phyloP scores from a whole-genome alignment of 352 stramenopile species.

The Blastocystis sp. region DNA sequence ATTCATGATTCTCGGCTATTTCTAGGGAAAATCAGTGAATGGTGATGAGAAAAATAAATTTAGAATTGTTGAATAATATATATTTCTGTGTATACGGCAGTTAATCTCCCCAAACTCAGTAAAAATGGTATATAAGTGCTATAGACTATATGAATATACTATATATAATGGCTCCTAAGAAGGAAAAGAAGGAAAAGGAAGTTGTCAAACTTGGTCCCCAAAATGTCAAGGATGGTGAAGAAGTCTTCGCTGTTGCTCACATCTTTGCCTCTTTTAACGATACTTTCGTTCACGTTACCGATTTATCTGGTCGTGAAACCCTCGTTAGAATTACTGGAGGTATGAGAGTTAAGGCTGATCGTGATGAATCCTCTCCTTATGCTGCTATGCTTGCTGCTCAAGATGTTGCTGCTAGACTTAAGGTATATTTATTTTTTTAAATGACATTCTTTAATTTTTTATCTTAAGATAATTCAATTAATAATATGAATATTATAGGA shows the following conservation, averaged over 20 bases:
- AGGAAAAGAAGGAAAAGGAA: slow-evolving; percentile 61
- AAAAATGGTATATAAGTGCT: no score
- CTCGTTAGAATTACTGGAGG: slow-evolving; percentile 94
- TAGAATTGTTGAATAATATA: no score
- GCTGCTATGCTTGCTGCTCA: slow-evolving; percentile 97
- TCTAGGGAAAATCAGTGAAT: no score
- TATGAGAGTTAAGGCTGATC: slow-evolving; percentile 99
- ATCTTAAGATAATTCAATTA: no score
- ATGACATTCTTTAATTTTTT: slow-evolving; percentile 16
- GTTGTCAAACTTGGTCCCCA: slow-evolving; percentile 65
- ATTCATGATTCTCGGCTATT: no score
- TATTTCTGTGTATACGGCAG: no score
- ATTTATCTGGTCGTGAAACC: slow-evolving; percentile 94
- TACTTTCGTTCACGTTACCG: slow-evolving; percentile 99
- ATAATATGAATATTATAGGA: no score
- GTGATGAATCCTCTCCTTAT: slow-evolving; percentile 96
- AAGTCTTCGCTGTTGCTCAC: slow-evolving; percentile 96
- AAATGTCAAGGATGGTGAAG: slow-evolving; percentile 79
- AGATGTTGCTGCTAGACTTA: slow-evolving; percentile 83
- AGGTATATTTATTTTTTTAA: no score
- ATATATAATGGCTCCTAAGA: slow-evolving; percentile 36
- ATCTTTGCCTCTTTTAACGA: slow-evolving; percentile 99
- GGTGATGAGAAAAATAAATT: no score
- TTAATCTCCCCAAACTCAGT: no score
- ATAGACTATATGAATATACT: no score